Percentiles rank a stretch among this genome's conserved stretches.
Evolutionary conservation across 2,329 filamentous ascomycete genomes (phyloP).

Genomic region (Claviceps africana): DNA sequence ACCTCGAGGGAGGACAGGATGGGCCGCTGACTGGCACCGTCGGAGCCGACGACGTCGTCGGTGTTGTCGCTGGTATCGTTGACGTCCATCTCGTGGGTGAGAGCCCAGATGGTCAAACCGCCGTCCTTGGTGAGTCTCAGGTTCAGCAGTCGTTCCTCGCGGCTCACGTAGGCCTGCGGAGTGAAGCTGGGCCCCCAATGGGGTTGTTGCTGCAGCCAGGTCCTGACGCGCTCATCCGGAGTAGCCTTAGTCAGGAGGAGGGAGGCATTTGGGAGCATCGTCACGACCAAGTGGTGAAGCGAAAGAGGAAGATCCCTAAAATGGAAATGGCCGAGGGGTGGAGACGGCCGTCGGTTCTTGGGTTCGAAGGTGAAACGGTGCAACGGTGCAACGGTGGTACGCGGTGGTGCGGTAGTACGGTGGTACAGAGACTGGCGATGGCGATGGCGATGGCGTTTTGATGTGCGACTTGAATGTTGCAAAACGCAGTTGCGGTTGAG

Average conservation of each 20-base stretch:
- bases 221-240: conserved; percentile 34
- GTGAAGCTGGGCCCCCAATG: conserved; percentile 47
- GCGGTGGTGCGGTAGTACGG: no score
- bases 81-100: no score
- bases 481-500: neutral
- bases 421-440: neutral
- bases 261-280: neutral
- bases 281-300: neutral
- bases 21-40: conserved; percentile 26
- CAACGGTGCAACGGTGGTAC: neutral
- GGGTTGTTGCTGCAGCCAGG: conserved; percentile 40
- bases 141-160: conserved; percentile 43
- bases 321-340: neutral
- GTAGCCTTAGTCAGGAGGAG: conserved; percentile 41
- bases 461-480: neutral
- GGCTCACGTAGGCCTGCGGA: conserved; percentile 40
- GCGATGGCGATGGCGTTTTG: no score
- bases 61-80: conserved; percentile 3
- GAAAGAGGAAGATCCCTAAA: neutral
- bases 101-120: conserved; percentile 50
- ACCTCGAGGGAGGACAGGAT: conserved; percentile 52
- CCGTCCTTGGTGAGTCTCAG: conserved; percentile 43
- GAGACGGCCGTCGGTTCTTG: no score
- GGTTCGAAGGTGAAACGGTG: no score
- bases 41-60: neutral